Evolutionary conservation across 805 yeast species (phyloP), one percentile per base, ranked within the genome.

Genomic region (Lachancea fermentati): DNA sequence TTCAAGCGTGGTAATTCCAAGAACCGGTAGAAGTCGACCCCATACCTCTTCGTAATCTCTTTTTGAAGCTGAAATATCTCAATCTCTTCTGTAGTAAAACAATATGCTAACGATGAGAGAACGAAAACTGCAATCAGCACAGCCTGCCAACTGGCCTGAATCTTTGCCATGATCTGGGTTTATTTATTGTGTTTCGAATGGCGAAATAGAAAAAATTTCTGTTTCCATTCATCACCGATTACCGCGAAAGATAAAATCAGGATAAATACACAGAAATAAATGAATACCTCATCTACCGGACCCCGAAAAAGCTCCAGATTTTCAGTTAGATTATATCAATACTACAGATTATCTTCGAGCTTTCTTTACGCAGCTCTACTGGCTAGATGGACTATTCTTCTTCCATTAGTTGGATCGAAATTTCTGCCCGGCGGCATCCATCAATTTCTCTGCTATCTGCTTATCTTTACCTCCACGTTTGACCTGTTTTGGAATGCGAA

Each of bases 21-120:
- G 79, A 85, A 81, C 42, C 77, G 68, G 67, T 87, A 87, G 57
- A 87, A 81, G 30, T 82, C 71, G 29, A 72, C 66, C 3, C 93
- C 89, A 39, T 85, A 68, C 48, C 81, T 88, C 32, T 67, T 58
- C 37, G 71, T 71, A 31, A 89, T 59, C 34, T 78, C 80, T 39
- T 81, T 79, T 42, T 79, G 80, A 39, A 86, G 67, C 40, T 73
- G 70, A 66, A 91, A 88, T 41, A 91, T 79, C 63, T 89, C 96
- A 25, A 82, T 70, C 60, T 91, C 97, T 41, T 75, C 78, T 0
- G 79, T 66, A 2, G 78, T 57, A 33, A 61, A 62, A 78, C 88
- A 83, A 4, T 72, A 74, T 6, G 49, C 58, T 8, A 62, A 49
- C 1, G 63, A 32, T 2, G 48, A 32, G 2, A 58, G 26, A 22